These are phyloP conservation scores for Phoma sp. DNA, from an alignment of 2,329 filamentous ascomycete genomes.

Conservation along the genomic window DNA sequence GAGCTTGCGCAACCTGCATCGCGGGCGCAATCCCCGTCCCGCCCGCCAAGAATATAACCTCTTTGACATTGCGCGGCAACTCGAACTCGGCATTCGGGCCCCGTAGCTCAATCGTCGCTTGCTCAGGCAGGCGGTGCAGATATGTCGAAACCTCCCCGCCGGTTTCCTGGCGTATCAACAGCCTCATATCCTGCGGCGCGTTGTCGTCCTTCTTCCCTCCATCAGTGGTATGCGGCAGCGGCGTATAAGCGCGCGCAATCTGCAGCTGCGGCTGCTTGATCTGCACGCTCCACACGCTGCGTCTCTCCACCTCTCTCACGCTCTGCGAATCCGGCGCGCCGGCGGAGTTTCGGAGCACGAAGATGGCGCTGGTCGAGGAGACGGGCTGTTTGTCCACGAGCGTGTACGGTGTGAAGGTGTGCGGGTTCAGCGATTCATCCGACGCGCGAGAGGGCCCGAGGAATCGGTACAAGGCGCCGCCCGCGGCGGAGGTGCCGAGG, in stretches of 20 bases:
- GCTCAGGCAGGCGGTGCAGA: slow-evolving; percentile 67
- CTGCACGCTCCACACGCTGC: slow-evolving; percentile 85
- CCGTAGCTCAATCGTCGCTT: slow-evolving; percentile 73
- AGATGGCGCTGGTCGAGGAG: slow-evolving; percentile 71
- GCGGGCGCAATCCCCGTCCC: slow-evolving; percentile 93
- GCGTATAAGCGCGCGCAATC: slow-evolving; percentile 90
- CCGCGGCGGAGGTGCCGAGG: slow-evolving; percentile 41
- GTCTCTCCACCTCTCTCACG: slow-evolving; percentile 55
- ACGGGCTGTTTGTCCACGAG: slow-evolving; percentile 67
- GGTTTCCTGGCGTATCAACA: slow-evolving; percentile 79
- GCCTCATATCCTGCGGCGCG: slow-evolving; percentile 59
- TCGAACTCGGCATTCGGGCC: slow-evolving; percentile 77
- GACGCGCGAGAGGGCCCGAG: slow-evolving; percentile 26
- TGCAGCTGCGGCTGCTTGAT: slow-evolving; percentile 94
- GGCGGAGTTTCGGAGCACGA: slow-evolving; percentile 62
- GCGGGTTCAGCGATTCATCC: slow-evolving; percentile 58
- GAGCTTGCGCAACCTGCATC: slow-evolving; percentile 74
- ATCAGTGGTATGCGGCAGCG: slow-evolving; percentile 67
- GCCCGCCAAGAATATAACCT: slow-evolving; percentile 84
- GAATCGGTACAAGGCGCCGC: slow-evolving; percentile 45
- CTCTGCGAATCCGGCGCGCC: slow-evolving; percentile 36
- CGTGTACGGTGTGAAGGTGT: slow-evolving; percentile 69
- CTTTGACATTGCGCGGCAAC: slow-evolving; percentile 58
- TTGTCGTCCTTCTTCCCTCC: slow-evolving; percentile 28
- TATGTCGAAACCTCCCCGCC: slow-evolving; percentile 88